A percentile compares a stretch with the other conserved stretches of the same genome.
Evolutionary conservation across 1,139 yeast species (phyloP).

Genomic region (Nakaseomyces sp.): DNA sequence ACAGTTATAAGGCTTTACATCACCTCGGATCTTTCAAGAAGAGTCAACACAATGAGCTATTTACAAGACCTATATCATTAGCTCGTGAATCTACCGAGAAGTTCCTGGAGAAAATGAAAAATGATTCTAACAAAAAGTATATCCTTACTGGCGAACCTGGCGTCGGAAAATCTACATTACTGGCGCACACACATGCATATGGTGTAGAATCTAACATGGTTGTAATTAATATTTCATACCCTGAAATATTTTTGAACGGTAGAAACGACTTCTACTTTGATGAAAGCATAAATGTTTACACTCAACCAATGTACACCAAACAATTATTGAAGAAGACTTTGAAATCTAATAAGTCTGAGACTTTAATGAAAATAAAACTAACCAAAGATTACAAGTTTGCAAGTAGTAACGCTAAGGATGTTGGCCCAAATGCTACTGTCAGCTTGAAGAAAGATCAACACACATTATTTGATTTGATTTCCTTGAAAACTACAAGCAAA

Average conservation of each 20-base stretch:
- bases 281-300: constrained; percentile 42
- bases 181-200: constrained; percentile 64
- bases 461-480: constrained; percentile 38
- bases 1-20: constrained; percentile 22
- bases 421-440: constrained; percentile 10
- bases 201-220: constrained; percentile 45
- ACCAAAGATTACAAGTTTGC: constrained; percentile 37
- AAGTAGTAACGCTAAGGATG: constrained; percentile 24
- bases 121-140: constrained; percentile 41
- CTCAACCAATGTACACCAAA: constrained; percentile 74
- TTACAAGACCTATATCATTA: constrained; percentile 47
- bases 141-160: constrained; percentile 67
- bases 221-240: constrained; percentile 58
- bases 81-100: constrained; percentile 34
- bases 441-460: constrained; percentile 35
- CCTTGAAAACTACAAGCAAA: constrained; percentile 31
- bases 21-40: constrained; percentile 51
- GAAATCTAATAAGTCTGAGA: constrained; percentile 43
- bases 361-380: constrained; percentile 44
- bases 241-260: constrained; percentile 60
- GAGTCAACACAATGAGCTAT: constrained; percentile 57
- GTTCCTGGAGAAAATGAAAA: constrained; percentile 15
- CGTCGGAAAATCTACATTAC: constrained; percentile 66
- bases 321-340: constrained; percentile 50
- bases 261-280: constrained; percentile 58